phyloP scores from a whole-genome alignment of 129 eudicot species.

The Calendula officinalis region DNA sequence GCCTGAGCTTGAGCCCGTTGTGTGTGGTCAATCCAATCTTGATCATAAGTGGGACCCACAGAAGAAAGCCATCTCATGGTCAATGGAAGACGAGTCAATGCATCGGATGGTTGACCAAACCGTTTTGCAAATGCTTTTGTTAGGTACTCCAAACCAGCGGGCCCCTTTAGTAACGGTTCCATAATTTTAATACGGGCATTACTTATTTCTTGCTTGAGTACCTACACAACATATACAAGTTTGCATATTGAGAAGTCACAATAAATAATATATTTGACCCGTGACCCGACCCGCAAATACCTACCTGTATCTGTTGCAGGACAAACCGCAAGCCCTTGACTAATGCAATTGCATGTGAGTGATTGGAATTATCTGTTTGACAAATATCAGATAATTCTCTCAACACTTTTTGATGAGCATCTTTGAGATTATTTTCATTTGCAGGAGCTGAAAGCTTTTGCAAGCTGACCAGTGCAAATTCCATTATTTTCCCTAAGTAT shows the following conservation, averaged over 20 bases:
- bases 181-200: slow-evolving; percentile 69
- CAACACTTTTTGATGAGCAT: slow-evolving; percentile 57
- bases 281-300: no score
- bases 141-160: slow-evolving; percentile 77
- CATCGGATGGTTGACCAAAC: slow-evolving; percentile 77
- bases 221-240: slow-evolving; percentile 33
- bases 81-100: slow-evolving; percentile 52
- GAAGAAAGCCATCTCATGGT: slow-evolving; percentile 71
- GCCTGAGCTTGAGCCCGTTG: slow-evolving; percentile 12
- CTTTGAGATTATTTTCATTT: slow-evolving; percentile 56
- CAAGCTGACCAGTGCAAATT: slow-evolving; percentile 68
- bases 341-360: slow-evolving; percentile 58
- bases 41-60: slow-evolving; percentile 34
- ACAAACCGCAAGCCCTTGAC: slow-evolving; percentile 90
- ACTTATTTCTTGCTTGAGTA: slow-evolving; percentile 80
- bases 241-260: slow-evolving; percentile 14
- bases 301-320: slow-evolving; percentile 79
- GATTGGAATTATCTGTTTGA: slow-evolving; percentile 43
- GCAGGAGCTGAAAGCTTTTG: slow-evolving; percentile 97
- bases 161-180: slow-evolving; percentile 90
- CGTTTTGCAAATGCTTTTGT: slow-evolving; percentile 63
- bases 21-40: slow-evolving; percentile 67
- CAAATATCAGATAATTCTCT: slow-evolving; percentile 63
- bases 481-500: slow-evolving; percentile 79
- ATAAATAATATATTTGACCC: background rate